Conservation (phyloP, 73 alveolate species). For the Stentor roeselii region DNA sequence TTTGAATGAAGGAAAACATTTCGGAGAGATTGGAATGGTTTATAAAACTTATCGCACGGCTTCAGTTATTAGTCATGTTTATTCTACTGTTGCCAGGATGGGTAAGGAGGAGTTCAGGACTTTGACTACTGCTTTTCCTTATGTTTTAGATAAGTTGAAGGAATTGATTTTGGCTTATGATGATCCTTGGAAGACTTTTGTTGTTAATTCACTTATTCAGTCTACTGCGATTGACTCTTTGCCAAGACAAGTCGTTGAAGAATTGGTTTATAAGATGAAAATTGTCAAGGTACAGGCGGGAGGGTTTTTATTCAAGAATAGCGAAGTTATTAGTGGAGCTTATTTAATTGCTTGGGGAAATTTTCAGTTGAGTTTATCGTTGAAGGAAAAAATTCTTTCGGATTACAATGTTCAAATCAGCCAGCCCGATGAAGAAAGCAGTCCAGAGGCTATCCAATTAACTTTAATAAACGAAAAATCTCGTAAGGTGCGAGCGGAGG, state of each 20-base stretch:
- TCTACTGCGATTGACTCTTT: not conserved
- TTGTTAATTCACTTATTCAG: not conserved
- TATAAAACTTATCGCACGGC: conserved; percentile 52
- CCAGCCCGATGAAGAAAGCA: not conserved
- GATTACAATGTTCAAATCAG: not conserved
- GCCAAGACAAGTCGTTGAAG: not conserved
- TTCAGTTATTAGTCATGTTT: conserved; percentile 30
- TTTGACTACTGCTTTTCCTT: not conserved
- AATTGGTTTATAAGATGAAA: not conserved
- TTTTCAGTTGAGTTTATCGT: not conserved
- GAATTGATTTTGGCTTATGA: not conserved
- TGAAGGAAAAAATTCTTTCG: not conserved
- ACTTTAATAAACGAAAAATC: not conserved
- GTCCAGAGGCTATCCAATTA: not conserved
- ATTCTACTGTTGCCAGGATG: conserved; percentile 30
- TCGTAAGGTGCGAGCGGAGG: not conserved
- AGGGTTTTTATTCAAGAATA: not conserved
- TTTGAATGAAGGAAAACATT: conserved; percentile 35
- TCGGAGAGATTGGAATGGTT: conserved; percentile 57
- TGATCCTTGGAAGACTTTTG: conserved; percentile 24
- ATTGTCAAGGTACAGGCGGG: not conserved
- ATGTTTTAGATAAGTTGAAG: not conserved
- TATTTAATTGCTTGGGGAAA: conserved; percentile 6
- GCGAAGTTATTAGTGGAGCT: not conserved
- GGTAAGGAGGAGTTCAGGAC: conserved; percentile 25